Evolutionary conservation across 208 protist species (phyloP).

Genomic region (Tritrichomonas foetus): DNA sequence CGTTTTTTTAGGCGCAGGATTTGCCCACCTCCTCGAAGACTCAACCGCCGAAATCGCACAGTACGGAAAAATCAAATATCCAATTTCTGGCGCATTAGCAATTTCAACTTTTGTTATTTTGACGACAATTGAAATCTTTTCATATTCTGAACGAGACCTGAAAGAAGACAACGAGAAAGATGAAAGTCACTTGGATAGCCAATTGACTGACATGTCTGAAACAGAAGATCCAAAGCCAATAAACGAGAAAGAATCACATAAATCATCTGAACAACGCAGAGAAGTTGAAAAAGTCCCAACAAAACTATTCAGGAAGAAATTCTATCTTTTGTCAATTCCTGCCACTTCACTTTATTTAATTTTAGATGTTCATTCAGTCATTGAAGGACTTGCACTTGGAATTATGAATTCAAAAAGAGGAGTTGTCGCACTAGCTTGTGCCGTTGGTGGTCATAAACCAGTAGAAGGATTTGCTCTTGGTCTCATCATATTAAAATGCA

Average conservation of each 20-base stretch:
- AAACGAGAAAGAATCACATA: neutral
- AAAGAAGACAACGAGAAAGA: neutral
- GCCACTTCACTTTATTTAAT: neutral
- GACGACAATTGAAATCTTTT: neutral
- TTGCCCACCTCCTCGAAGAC: neutral
- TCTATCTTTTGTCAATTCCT: neutral
- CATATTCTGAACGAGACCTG: neutral
- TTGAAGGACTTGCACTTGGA: conserved; percentile 24
- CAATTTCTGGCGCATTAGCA: neutral
- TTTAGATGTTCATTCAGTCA: neutral
- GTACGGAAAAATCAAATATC: neutral
- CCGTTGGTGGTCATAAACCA: conserved; percentile 19
- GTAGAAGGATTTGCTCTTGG: conserved; percentile 23
- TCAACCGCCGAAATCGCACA: neutral
- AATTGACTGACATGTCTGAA: neutral
- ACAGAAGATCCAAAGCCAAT: neutral
- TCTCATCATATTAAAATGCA: neutral
- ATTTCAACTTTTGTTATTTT: neutral
- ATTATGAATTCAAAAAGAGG: neutral
- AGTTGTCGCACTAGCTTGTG: neutral
- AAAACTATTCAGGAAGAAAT: neutral
- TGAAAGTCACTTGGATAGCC: neutral
- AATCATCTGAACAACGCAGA: too few species aligned
- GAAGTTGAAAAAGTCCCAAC: neutral
- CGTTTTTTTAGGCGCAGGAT: conserved; percentile 12